Percentiles rank a stretch among this genome's conserved stretches.
Conservation (phyloP, 306 rosid genomes). For the Malus sieversii region DNA sequence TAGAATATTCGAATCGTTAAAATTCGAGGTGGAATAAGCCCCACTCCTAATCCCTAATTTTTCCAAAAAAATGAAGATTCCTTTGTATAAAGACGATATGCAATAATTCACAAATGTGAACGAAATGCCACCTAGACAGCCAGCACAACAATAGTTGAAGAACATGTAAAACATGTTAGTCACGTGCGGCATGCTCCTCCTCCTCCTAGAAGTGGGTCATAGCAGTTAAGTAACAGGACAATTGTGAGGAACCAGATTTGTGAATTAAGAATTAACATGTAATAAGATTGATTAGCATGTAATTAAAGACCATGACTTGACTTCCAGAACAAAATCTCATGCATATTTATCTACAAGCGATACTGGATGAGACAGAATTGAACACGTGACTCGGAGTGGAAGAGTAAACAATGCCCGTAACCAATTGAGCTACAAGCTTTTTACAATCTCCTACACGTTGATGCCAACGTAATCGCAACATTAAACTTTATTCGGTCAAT, state of each 20-base stretch:
- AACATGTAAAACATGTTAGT: neutral
- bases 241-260: neutral
- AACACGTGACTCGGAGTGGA: too few species aligned
- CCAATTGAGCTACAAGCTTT: neutral
- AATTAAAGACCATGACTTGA: neutral
- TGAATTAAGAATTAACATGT: neutral
- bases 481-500: neutral
- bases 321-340: neutral
- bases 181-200: neutral
- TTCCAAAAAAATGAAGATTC: too few species aligned
- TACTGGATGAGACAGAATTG: too few species aligned
- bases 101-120: neutral
- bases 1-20: accelerated
- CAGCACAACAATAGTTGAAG: neutral
- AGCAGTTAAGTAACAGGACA: neutral
- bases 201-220: neutral
- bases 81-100: neutral
- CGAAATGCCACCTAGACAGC: neutral
- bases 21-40: too few species aligned
- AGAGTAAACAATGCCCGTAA: neutral
- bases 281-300: too few species aligned
- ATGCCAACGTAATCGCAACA: neutral
- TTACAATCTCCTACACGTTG: neutral
- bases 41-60: too few species aligned
- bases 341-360: too few species aligned